Evolutionary conservation across 2,329 filamentous ascomycete genomes (phyloP), one percentile per base, ranked within the genome.

Genomic region (Verticillium isaacii): DNA sequence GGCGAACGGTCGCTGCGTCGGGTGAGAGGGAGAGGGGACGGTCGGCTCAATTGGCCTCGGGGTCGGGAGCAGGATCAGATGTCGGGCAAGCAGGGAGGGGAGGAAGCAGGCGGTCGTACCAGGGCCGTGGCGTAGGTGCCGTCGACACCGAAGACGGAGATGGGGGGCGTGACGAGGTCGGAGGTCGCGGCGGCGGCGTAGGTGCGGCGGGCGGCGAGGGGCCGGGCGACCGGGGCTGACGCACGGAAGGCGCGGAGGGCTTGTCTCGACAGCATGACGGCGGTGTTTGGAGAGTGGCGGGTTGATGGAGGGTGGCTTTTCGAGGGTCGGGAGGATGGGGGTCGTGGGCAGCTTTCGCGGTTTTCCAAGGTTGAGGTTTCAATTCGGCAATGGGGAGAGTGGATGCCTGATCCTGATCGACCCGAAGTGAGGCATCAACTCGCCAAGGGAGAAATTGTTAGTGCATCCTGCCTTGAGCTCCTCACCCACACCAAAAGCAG

Each of bases 111-210:
- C 45, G 23, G 8, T 69, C 92, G 78, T 94, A 99, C 95, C 89
- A 99, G 86, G 83, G 95, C 95, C 82, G 90, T 93, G 77, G 95
- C 95, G 83, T 99, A 99, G 77, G 94, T 98, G 80, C 95, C 95
- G 80, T 98, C 95, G 75, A 99, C 83, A 72, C 95, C 95, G 81
- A 92, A 99, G 74, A 99, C 87, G 72, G 93, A 86, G 75, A 97
- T 84, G 70, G 95, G 95, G 72, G 94, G 88, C 85, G 91, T 93
- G 77, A 87, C 80, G 65, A 89, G 87, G 76, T 87, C 81, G 73
- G 83, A 77, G 73, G 85, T 82, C 66, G 84, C 79, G 67, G 83
- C 79, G 67, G 92, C 91, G 73, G 92, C 92, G 80, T 92, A 97
- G 78, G 86, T 87, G 78, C 93, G 89, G 63, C 70, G 61, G 65